These are phyloP conservation scores for Monosporozyma aerobia DNA, from an alignment of 805 yeast species.

Conservation along the genomic window DNA sequence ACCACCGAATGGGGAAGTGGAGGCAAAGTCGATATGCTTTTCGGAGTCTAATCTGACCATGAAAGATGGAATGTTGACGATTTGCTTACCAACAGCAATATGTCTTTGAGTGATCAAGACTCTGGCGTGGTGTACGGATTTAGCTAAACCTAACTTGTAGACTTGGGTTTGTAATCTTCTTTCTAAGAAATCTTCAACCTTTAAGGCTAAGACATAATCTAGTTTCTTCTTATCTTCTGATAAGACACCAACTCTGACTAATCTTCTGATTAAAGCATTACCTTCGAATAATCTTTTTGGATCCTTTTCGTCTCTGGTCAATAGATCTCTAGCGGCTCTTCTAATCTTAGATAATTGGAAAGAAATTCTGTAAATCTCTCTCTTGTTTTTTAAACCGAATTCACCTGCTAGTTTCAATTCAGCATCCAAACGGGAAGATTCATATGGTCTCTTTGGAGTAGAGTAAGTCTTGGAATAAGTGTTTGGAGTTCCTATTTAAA, in stretches of 20 bases:
- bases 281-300: conserved; percentile 99
- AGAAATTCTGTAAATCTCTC: conserved; percentile 99
- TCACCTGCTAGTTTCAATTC: conserved; percentile 99
- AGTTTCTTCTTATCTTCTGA: conserved; percentile 99
- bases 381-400: conserved; percentile 99
- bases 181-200: conserved; percentile 98
- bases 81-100: conserved; percentile 99
- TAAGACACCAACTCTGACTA: conserved; percentile 97
- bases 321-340: conserved; percentile 99
- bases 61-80: conserved; percentile 97
- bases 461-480: conserved; percentile 99
- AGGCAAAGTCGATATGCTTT: conserved; percentile 99
- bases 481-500: conserved; percentile 83
- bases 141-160: conserved; percentile 98
- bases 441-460: conserved; percentile 99
- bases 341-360: conserved; percentile 98
- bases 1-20: conserved; percentile 99
- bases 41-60: conserved; percentile 99
- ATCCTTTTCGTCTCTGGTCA: conserved; percentile 99
- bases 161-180: conserved; percentile 99
- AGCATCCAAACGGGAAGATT: conserved; percentile 98
- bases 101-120: conserved; percentile 98
- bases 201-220: conserved; percentile 98
- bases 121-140: conserved; percentile 99
- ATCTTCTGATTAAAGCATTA: conserved; percentile 99